Conservation (phyloP, 495 filamentous ascomycete species). For the Penicillium paradoxum region DNA sequence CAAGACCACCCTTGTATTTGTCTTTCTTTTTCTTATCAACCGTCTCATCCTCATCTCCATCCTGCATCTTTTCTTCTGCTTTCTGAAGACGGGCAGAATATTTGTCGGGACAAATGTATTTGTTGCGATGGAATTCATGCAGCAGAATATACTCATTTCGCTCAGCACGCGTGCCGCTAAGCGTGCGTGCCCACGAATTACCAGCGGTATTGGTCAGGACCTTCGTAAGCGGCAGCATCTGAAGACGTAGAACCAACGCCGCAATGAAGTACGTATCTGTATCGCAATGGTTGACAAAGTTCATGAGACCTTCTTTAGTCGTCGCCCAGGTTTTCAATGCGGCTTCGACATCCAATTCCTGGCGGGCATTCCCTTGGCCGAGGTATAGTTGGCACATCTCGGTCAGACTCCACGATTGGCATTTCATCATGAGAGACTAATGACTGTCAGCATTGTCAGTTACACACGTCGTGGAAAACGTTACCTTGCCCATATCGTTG, state of each 20-base stretch:
- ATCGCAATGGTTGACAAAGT: slow-evolving; percentile 88
- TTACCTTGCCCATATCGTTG: slow-evolving; percentile 88
- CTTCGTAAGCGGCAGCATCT: slow-evolving; percentile 91
- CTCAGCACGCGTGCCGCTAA: slow-evolving; percentile 92
- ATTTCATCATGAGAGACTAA: slow-evolving; percentile 88
- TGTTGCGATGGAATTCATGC: slow-evolving; percentile 92
- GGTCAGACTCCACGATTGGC: slow-evolving; percentile 93
- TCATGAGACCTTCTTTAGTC: slow-evolving; percentile 80
- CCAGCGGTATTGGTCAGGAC: slow-evolving; percentile 94
- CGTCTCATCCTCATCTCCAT: slow-evolving; percentile 65
- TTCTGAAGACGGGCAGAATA: slow-evolving; percentile 65
- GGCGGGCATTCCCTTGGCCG: slow-evolving; percentile 57
- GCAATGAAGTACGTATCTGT: slow-evolving; percentile 94
- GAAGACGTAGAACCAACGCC: slow-evolving; percentile 77
- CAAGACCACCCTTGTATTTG: slow-evolving; percentile 96
- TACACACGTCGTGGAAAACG: slow-evolving; percentile 1
- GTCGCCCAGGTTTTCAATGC: slow-evolving; percentile 85
- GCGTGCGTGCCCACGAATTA: slow-evolving; percentile 95
- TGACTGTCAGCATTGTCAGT: slow-evolving; percentile 22
- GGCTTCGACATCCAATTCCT: slow-evolving; percentile 80
- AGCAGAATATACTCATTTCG: slow-evolving; percentile 99
- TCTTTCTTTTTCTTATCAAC: slow-evolving; percentile 97
- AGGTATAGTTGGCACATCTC: slow-evolving; percentile 95
- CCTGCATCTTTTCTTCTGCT: slow-evolving; percentile 56
- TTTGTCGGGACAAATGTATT: slow-evolving; percentile 97